A percentile compares a stretch with the other conserved stretches of the same genome.
Conservation (phyloP, 2,329 filamentous ascomycete genomes). For the Neopestalotiopsis clavispora region DNA sequence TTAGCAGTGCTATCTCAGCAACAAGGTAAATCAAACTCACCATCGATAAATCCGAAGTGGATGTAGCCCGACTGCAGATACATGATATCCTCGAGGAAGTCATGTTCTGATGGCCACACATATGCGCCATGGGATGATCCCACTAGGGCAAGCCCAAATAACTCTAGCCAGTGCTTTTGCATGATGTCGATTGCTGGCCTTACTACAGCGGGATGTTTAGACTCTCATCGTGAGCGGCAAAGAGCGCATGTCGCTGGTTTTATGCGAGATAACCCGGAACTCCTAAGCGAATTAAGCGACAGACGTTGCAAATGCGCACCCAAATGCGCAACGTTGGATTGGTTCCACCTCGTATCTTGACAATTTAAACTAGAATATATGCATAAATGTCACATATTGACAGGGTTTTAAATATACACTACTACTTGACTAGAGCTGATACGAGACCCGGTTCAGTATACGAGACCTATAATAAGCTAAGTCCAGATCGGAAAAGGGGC, state of each 20-base stretch:
- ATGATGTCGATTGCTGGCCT: neutral
- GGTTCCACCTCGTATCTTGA: neutral
- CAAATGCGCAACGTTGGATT: neutral
- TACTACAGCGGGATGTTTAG: neutral
- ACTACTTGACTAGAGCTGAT: neutral
- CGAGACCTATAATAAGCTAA: neutral
- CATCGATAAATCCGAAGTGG: constrained; percentile 19
- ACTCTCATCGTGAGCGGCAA: neutral
- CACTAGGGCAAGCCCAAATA: constrained; percentile 5
- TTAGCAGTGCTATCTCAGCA: neutral
- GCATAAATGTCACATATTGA: neutral
- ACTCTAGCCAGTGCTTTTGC: neutral
- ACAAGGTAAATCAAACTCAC: constrained; percentile 14
- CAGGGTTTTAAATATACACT: neutral
- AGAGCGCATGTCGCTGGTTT: neutral
- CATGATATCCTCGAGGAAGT: constrained; percentile 21
- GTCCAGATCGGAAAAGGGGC: neutral
- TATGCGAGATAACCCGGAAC: neutral
- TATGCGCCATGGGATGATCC: constrained; percentile 15
- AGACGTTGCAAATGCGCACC: neutral
- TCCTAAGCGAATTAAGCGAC: neutral
- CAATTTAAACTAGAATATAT: neutral
- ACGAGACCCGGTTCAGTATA: neutral
- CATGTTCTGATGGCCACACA: constrained; percentile 20
- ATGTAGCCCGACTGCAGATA: constrained; percentile 20